A percentile compares a stretch with the other conserved stretches of the same genome.
phyloP scores from a whole-genome alignment of 2,329 filamentous ascomycete genomes.

The Alternaria rosae region DNA sequence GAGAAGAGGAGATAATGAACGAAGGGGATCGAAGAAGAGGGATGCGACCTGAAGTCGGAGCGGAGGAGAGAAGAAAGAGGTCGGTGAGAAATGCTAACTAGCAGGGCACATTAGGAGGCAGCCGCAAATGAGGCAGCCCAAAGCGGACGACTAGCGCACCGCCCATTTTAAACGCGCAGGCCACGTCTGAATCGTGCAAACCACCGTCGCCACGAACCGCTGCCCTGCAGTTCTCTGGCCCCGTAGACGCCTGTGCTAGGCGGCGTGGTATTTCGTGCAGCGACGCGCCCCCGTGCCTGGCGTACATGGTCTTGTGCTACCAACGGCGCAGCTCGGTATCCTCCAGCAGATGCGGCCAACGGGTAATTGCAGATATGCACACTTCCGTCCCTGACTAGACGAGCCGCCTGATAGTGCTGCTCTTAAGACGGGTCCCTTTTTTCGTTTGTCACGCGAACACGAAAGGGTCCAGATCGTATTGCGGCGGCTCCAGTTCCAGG shows the following conservation, averaged over 20 bases:
- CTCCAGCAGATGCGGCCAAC: constrained; percentile 10
- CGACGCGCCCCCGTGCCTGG: constrained; percentile 14
- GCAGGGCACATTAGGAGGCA: constrained; percentile 45
- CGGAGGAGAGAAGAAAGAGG: constrained; percentile 36
- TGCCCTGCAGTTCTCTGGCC: constrained; percentile 26
- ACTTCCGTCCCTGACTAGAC: constrained; percentile 31
- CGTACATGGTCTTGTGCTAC: constrained; percentile 12
- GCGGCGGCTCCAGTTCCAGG: constrained; percentile 23
- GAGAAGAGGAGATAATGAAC: constrained; percentile 48
- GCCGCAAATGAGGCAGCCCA: constrained; percentile 44
- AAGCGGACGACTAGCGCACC: constrained; percentile 34
- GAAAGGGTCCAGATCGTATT: constrained; percentile 25
- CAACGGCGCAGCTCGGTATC: constrained; percentile 3
- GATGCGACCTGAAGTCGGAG: constrained; percentile 37
- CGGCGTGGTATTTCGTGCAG: constrained; percentile 34
- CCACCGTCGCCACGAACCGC: constrained; percentile 18
- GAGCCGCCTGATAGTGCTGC: constrained; percentile 10
- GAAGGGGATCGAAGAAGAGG: constrained; percentile 44
- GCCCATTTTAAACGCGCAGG: constrained; percentile 42
- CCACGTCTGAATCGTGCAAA: constrained; percentile 28
- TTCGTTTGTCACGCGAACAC: background rate
- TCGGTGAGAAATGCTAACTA: constrained; percentile 40
- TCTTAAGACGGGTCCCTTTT: constrained; percentile 10
- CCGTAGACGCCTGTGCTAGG: constrained; percentile 28
- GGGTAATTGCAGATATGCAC: constrained; percentile 20